Evolutionary conservation across 352 stramenopile genomes (phyloP).

Genomic region (Globisporangium parvum): DNA sequence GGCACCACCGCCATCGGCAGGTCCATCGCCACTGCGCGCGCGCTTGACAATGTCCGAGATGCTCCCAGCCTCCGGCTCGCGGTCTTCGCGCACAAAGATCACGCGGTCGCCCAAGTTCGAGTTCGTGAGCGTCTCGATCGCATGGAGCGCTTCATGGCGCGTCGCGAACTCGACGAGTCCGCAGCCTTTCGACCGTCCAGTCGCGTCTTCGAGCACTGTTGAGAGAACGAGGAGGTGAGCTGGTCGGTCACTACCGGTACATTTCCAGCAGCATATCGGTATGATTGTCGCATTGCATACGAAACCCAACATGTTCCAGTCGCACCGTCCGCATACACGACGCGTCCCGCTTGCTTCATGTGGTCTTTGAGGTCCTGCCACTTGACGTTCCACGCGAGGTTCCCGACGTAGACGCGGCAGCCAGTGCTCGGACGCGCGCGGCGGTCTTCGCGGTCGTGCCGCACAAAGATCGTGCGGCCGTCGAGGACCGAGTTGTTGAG

Average conservation of each 20-base stretch:
- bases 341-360: constrained; percentile 83
- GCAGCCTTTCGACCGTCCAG: constrained; percentile 88
- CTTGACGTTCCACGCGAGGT: constrained; percentile 90
- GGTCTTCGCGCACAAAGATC: constrained; percentile 87
- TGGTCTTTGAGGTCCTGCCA: constrained; percentile 97
- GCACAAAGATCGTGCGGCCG: constrained; percentile 92
- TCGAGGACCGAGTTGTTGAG: constrained; percentile 91
- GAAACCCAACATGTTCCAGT: too few relatives aligned
- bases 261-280: too few relatives aligned
- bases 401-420: constrained; percentile 83
- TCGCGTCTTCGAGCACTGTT: constrained; percentile 68
- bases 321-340: constrained; percentile 78
- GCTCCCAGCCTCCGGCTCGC: constrained; percentile 59
- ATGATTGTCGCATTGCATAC: not conserved
- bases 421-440: constrained; percentile 27
- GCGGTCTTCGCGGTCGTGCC: constrained; percentile 87
- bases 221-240: constrained; percentile 2
- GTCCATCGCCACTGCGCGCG: not conserved
- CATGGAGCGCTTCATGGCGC: constrained; percentile 67
- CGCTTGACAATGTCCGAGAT: constrained; percentile 66
- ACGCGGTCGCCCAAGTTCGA: constrained; percentile 88
- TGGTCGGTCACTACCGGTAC: not conserved
- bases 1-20: not conserved
- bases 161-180: constrained; percentile 69
- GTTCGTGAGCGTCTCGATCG: constrained; percentile 90